Evolutionary conservation across 441 rosid species (phyloP).

Genomic region (Aleurites moluccanus): DNA sequence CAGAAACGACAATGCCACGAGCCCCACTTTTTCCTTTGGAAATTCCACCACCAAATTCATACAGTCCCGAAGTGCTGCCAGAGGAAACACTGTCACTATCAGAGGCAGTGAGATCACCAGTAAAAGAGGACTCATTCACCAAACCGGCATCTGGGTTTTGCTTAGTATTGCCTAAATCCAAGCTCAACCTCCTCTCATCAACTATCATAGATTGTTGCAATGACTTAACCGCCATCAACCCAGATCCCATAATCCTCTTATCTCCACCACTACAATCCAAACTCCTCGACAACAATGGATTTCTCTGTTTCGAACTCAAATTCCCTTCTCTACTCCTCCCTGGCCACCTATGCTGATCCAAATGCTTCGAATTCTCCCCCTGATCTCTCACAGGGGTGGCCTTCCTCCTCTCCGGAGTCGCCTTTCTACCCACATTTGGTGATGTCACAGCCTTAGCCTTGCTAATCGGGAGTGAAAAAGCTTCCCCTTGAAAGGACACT

Average conservation of each 20-base stretch:
- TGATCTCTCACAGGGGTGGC: slow-evolving; percentile 47
- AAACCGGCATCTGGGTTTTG: slow-evolving; percentile 35
- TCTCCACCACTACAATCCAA: slow-evolving; percentile 50
- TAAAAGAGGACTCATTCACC: slow-evolving; percentile 30
- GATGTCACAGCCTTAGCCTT: slow-evolving; percentile 63
- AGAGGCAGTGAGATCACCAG: slow-evolving; percentile 51
- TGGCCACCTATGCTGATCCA: slow-evolving; percentile 76
- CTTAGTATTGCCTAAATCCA: slow-evolving; percentile 42
- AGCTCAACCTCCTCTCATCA: slow-evolving; percentile 48
- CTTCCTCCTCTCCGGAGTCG: slow-evolving; percentile 71
- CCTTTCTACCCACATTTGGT: slow-evolving; percentile 48
- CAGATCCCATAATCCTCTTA: slow-evolving; percentile 45
- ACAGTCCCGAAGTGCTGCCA: slow-evolving; percentile 56
- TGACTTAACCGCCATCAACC: slow-evolving; percentile 51
- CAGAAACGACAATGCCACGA: slow-evolving; percentile 53
- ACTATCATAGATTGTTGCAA: slow-evolving; percentile 50
- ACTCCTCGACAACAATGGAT: slow-evolving; percentile 52
- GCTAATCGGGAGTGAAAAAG: slow-evolving; percentile 66
- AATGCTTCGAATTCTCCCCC: slow-evolving; percentile 53
- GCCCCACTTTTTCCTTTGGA: slow-evolving; percentile 40
- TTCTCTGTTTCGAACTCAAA: slow-evolving; percentile 38
- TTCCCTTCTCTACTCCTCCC: slow-evolving; percentile 51
- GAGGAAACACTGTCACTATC: slow-evolving; percentile 87
- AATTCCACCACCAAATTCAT: slow-evolving; percentile 40
- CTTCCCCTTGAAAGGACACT: slow-evolving; percentile 83